phyloP scores from a whole-genome alignment of 495 filamentous ascomycete genomes.

The Aspergillus conjunctus region DNA sequence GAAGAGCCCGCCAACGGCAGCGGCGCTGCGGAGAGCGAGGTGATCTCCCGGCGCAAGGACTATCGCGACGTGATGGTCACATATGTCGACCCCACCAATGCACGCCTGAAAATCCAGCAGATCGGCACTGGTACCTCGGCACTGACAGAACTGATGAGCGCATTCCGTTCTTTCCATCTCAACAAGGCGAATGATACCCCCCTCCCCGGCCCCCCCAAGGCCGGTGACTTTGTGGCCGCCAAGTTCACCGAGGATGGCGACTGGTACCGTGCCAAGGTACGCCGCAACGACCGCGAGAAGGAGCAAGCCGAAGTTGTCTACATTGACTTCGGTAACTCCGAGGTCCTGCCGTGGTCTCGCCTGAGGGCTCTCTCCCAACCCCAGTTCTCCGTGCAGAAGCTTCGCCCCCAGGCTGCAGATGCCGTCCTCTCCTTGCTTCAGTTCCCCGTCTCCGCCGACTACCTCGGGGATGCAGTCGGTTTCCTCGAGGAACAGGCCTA shows the following conservation, averaged over 20 bases:
- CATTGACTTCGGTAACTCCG: slow-evolving; percentile 95
- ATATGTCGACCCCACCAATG: slow-evolving; percentile 72
- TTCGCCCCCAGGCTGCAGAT: slow-evolving; percentile 85
- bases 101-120: slow-evolving; percentile 83
- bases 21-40: slow-evolving; percentile 51
- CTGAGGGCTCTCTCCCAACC: slow-evolving; percentile 76
- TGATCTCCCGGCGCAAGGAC: slow-evolving; percentile 66
- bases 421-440: slow-evolving; percentile 87
- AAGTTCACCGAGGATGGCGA: slow-evolving; percentile 82
- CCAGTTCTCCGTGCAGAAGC: slow-evolving; percentile 75
- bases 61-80: slow-evolving; percentile 93
- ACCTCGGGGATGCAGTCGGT: slow-evolving; percentile 73
- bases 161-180: slow-evolving; percentile 85
- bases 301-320: slow-evolving; percentile 89
- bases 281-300: slow-evolving; percentile 86
- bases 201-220: slow-evolving; percentile 78
- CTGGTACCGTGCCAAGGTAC: slow-evolving; percentile 92
- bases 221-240: slow-evolving; percentile 87
- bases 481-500: slow-evolving; percentile 68
- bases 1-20: slow-evolving; percentile 47
- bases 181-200: slow-evolving; percentile 70
- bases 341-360: slow-evolving; percentile 77
- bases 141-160: slow-evolving; percentile 80
- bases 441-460: slow-evolving; percentile 76
- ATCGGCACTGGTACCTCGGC: slow-evolving; percentile 80